These are phyloP conservation scores for Fusarium penzigii DNA, from an alignment of 2,329 filamentous ascomycete species.

Conservation along the genomic window DNA sequence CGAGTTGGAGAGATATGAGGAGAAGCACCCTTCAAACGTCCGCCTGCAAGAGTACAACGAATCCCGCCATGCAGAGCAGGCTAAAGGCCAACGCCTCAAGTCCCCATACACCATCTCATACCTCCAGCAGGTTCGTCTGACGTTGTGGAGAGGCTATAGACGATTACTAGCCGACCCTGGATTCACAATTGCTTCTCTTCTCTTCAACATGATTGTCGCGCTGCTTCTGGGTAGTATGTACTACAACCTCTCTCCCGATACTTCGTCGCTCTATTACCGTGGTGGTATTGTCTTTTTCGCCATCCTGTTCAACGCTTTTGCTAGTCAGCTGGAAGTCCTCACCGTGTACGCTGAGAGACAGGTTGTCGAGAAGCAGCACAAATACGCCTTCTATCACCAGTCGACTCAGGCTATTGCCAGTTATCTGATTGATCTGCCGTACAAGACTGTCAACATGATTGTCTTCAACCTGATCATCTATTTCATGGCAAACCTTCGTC, in stretches of 20 bases:
- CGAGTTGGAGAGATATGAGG: slow-evolving; percentile 37
- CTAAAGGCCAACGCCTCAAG: slow-evolving; percentile 41
- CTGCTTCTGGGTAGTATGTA: slow-evolving; percentile 19
- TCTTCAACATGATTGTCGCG: slow-evolving; percentile 7
- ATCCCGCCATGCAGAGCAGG: slow-evolving; percentile 27
- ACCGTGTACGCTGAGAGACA: slow-evolving; percentile 39
- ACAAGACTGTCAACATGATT: slow-evolving; percentile 42
- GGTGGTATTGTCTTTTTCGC: slow-evolving; percentile 54
- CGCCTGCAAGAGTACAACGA: slow-evolving; percentile 26
- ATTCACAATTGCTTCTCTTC: slow-evolving; percentile 11
- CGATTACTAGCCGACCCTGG: slow-evolving; percentile 36
- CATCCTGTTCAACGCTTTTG: slow-evolving; percentile 53
- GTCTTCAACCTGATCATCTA: slow-evolving; percentile 47
- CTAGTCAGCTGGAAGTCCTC: slow-evolving; percentile 38
- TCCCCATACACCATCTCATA: slow-evolving; percentile 52
- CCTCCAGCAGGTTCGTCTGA: slow-evolving; percentile 46
- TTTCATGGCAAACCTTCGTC: slow-evolving; percentile 49
- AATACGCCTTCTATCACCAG: slow-evolving; percentile 42
- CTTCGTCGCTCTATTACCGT: slow-evolving; percentile 26
- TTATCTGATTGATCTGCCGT: slow-evolving; percentile 45
- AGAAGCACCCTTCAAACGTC: slow-evolving; percentile 27
- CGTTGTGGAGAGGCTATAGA: slow-evolving; percentile 42
- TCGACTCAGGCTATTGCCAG: slow-evolving; percentile 37
- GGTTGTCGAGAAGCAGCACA: slow-evolving; percentile 42
- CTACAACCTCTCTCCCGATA: slow-evolving; percentile 19